These are phyloP conservation scores for Verticillium nonalfalfae DNA, from an alignment of 2,329 filamentous ascomycete genomes.

Conservation along the genomic window DNA sequence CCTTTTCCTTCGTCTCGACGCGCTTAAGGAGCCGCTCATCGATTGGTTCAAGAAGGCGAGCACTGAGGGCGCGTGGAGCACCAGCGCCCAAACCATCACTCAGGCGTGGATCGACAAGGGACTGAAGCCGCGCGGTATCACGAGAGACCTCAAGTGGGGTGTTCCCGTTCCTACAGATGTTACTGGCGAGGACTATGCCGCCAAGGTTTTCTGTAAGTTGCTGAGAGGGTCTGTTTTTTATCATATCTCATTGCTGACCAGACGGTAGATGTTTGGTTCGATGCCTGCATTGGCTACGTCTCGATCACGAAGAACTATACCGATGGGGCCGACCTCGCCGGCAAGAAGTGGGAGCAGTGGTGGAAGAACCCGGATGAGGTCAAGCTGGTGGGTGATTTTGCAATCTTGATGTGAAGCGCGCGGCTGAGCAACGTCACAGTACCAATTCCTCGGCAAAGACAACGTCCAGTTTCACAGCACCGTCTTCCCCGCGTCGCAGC, in stretches of 20 bases:
- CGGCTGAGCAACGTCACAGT: constrained; percentile 27
- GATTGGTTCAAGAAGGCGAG: constrained; percentile 71
- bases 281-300: constrained; percentile 55
- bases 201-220: constrained; percentile 60
- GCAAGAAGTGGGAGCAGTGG: constrained; percentile 83
- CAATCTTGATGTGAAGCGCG: background rate
- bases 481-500: constrained; percentile 82
- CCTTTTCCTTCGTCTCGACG: constrained; percentile 81
- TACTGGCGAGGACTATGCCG: constrained; percentile 44
- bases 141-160: constrained; percentile 89
- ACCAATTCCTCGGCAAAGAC: constrained; percentile 89
- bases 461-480: constrained; percentile 75
- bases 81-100: constrained; percentile 70
- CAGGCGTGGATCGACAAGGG: constrained; percentile 79
- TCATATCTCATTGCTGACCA: background rate
- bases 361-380: constrained; percentile 89
- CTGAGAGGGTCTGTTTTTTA: background rate
- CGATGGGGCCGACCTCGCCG: constrained; percentile 33
- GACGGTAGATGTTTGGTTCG: constrained; percentile 48
- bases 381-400: constrained; percentile 40
- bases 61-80: constrained; percentile 68
- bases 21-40: constrained; percentile 69
- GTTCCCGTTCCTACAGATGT: constrained; percentile 46
- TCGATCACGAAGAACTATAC: constrained; percentile 92
- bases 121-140: constrained; percentile 81